phyloP scores from a whole-genome alignment of 129 eudicot species.

The Solidago caesia region DNA sequence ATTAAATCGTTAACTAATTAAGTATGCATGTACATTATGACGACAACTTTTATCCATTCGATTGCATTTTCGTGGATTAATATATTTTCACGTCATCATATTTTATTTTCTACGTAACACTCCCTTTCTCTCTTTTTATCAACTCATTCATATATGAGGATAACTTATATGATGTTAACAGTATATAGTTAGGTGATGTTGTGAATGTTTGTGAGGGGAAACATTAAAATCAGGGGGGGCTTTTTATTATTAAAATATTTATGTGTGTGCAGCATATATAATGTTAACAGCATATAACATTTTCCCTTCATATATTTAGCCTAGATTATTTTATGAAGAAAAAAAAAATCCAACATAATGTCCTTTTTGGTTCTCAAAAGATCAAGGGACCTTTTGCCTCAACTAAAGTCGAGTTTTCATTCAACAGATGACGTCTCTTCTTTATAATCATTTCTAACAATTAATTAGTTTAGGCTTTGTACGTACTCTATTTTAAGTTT shows the following conservation, averaged over 20 bases:
- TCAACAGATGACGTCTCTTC: neutral
- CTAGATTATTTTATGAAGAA: neutral
- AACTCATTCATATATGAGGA: neutral
- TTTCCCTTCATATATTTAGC: neutral
- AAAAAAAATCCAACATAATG: neutral
- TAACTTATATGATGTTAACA: too few species aligned
- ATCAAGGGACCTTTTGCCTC: slow-evolving; percentile 8
- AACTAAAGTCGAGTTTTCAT: neutral
- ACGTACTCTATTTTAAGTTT: too few species aligned
- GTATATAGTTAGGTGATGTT: too few species aligned
- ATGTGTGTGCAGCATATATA: too few species aligned
- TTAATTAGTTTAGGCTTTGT: too few species aligned
- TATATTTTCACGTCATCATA: neutral
- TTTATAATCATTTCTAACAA: neutral
- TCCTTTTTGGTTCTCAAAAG: slow-evolving; percentile 19
- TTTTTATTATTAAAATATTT: too few species aligned
- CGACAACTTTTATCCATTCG: neutral
- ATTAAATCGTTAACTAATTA: neutral
- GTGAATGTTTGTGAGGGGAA: too few species aligned
- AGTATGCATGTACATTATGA: neutral
- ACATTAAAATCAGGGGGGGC: too few species aligned
- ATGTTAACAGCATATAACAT: too few species aligned
- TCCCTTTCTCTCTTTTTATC: neutral
- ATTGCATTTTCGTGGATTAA: slow-evolving; percentile 1
- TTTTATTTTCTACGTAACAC: neutral